Evolutionary conservation across 2,329 filamentous ascomycete genomes (phyloP).

Genomic region (Beauveria australis): DNA sequence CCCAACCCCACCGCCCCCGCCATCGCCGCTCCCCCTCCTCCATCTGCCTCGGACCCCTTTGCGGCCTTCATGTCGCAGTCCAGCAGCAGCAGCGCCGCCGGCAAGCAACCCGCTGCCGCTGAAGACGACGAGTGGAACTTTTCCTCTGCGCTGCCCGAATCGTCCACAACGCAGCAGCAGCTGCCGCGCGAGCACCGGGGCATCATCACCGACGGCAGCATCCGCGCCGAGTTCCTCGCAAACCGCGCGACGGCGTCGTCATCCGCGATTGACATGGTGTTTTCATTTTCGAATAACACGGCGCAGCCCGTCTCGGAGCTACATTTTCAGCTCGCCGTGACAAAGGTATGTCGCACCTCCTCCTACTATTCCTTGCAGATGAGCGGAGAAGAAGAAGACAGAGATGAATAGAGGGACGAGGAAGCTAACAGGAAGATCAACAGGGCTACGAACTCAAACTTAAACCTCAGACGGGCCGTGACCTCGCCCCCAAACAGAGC

Average conservation of each 20-base stretch:
- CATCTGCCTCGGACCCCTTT: constrained; percentile 41
- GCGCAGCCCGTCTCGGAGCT: constrained; percentile 65
- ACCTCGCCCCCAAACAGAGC: constrained; percentile 63
- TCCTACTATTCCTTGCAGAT: not conserved
- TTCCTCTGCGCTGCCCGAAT: constrained; percentile 69
- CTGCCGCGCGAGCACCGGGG: constrained; percentile 52
- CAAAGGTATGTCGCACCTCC: constrained; percentile 54
- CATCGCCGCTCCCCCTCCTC: constrained; percentile 39
- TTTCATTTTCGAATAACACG: constrained; percentile 78
- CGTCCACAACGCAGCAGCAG: constrained; percentile 40
- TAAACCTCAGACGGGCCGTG: constrained; percentile 75
- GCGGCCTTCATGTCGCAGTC: constrained; percentile 34
- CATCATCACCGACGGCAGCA: constrained; percentile 58
- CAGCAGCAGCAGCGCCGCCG: not conserved
- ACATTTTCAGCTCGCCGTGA: constrained; percentile 87
- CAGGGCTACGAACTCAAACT: constrained; percentile 76
- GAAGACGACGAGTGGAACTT: constrained; percentile 95
- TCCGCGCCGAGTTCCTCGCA: constrained; percentile 68
- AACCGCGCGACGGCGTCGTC: constrained; percentile 45
- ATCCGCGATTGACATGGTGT: constrained; percentile 59
- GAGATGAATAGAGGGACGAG: no score
- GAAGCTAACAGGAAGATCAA: not conserved
- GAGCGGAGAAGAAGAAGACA: not conserved
- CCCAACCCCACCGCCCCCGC: constrained; percentile 41
- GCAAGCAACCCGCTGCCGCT: constrained; percentile 24